Base-by-base conservation (phyloP, 2,329 filamentous ascomycete species). In the Diplodia corticola region DNA sequence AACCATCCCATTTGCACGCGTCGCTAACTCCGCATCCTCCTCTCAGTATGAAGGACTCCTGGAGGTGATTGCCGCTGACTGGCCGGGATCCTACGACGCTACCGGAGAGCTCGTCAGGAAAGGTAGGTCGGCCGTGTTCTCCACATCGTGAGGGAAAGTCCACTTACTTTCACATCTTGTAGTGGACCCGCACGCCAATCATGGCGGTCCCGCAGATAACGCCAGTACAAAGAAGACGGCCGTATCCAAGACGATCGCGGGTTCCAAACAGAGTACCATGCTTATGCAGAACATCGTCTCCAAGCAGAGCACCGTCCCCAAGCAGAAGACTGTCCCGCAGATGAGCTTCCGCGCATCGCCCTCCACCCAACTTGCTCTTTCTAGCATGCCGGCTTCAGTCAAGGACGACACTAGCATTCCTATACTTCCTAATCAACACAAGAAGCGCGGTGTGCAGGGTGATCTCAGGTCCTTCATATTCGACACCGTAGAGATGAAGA, bases 341-440 rank as follows among this genome's bases (percentile, higher is more conserved):
- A 15, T 5, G 37, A 17, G 37, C 37, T 2, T 17, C 37, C 37
- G 17, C 17, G 37, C 35, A 12, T 37, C 13, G 35, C 13, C 37
- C n/a, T 40, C 9, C 37, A 6, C 37, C 15, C 5, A 40, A 5
- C 7, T 17, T 15, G 37, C 37, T 40, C 4, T 6, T 40, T 17
- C 17, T 10, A 15, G n/a, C 15, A 17, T 15, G 37, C 3, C 37
- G 5, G 37, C 37, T 40, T 40, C 37, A 5, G 37, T 7, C 15
- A 40, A 40, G 15, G 6, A 40, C 17, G 7, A 40, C 37, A 5
- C n/a, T n/a, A n/a, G 5, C 37, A 7, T 17, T 40, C 6, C 15
- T 40, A 0, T 7, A 1, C 37, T 7, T 0, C 5, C 17, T 2
- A n/a, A n/a, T 2, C 3, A 17, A 4, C n/a, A 15, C 15, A 40